phyloP scores from a whole-genome alignment of 176 grass and related monocot genomes.

The Alopecurus myosuroides region DNA sequence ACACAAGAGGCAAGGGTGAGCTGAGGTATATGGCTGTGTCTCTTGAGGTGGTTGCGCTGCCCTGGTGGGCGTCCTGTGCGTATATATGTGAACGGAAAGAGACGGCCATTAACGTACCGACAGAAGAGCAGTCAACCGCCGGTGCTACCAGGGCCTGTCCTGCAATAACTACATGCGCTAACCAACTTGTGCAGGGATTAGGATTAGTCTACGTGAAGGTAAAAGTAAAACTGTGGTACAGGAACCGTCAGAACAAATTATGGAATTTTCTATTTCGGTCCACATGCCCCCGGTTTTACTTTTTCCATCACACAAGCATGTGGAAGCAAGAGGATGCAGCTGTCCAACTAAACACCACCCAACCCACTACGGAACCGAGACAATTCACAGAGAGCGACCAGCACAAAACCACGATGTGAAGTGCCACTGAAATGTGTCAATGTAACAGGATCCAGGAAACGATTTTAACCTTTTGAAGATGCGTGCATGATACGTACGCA shows the following conservation, averaged over 20 bases:
- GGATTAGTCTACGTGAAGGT: conserved; percentile 14
- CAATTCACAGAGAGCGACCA: conserved; percentile 12
- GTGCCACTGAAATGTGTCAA: neutral
- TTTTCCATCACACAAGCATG: conserved; percentile 28
- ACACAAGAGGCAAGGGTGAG: neutral
- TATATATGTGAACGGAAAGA: conserved; percentile 45
- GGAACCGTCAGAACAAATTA: neutral
- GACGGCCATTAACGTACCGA: conserved; percentile 37
- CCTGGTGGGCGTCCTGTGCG: neutral
- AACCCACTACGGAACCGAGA: neutral
- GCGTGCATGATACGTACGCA: neutral
- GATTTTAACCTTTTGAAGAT: neutral
- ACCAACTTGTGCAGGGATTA: conserved; percentile 24
- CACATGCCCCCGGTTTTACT: conserved; percentile 36
- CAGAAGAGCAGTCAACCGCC: conserved; percentile 47
- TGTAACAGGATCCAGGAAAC: neutral
- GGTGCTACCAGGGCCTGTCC: conserved; percentile 30
- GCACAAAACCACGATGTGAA: neutral
- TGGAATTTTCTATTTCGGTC: neutral
- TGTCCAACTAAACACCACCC: neutral
- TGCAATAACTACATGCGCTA: conserved; percentile 30
- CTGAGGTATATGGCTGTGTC: neutral
- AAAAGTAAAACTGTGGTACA: neutral
- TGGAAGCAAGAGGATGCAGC: conserved; percentile 1
- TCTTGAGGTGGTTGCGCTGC: neutral